Evolutionary conservation across 805 yeast species (phyloP), one percentile per base, ranked within the genome.

Genomic region (Tetrapisispora namnaoensis): DNA sequence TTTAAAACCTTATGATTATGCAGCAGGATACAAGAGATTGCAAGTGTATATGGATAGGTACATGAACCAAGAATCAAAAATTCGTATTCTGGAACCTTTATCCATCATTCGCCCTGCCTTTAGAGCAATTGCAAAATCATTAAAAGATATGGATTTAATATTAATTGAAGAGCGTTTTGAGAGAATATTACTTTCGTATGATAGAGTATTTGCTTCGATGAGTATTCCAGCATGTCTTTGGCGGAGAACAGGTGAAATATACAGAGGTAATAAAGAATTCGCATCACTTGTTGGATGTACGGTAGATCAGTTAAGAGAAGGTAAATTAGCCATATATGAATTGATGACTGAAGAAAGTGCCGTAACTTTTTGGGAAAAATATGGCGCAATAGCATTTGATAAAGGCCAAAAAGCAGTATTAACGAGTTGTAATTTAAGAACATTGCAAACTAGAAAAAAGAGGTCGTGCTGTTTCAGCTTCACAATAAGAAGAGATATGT

Each of bases 181-280:
- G 68, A 74, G 97, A 53, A 86, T 91, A 95, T 68, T 91, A 42
- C 70, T 91, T 46, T 96, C 91, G 57, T 89, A 91, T 60, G 98
- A 91, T 63, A 74, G 98, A 35, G 96, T 91, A 3, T 91, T 91
- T 69, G 89, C 97, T 0, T 84, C 95, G 4, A 89, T 91, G 96
- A 96, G 97, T 7, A 88, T 91, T 52, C 98, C 98, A 1, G 96
- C 97, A 1, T 91, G 98, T 68, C 72, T 91, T 28, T 91, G 98
- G 97, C 72, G 98, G 62, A 81, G 98, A 57, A 90, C 98, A 0
- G 98, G 98, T 2, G 98, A 91, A 56, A 91, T 91, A 3, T 91
- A 87, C 58, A 69, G 97, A 52, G 98, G 96, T 0, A 91, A 91
- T 66, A 89, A 90, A 62, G 98, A 91, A 63, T 91, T 91, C 76